A percentile compares a stretch with the other conserved stretches of the same genome.
Conservation (phyloP, 2,329 filamentous ascomycete genomes). For the Magnaporthiopsis rhizophila region DNA sequence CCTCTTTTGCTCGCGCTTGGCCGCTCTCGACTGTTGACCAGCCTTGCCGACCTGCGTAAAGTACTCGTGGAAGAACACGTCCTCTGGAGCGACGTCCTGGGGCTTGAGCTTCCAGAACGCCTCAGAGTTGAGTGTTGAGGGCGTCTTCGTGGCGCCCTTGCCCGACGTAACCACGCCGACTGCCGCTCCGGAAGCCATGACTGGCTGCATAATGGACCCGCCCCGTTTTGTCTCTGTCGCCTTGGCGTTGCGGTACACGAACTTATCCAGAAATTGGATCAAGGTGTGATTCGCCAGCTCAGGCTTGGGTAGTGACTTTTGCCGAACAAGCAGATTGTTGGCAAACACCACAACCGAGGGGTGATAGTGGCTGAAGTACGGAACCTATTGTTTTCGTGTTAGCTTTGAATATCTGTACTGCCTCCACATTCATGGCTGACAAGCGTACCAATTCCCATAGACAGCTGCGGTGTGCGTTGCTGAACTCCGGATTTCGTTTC, state of each 20-base stretch:
- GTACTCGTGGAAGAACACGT: slow-evolving; percentile 98
- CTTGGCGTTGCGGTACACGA: slow-evolving; percentile 95
- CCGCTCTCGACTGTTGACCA: slow-evolving; percentile 45
- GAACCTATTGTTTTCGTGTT: slow-evolving; percentile 31
- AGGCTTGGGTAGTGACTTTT: slow-evolving; percentile 74
- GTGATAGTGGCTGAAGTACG: slow-evolving; percentile 77
- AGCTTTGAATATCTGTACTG: slow-evolving; percentile 12
- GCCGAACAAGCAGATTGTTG: slow-evolving; percentile 57
- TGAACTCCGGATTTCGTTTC: slow-evolving; percentile 86
- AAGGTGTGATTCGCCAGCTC: slow-evolving; percentile 85
- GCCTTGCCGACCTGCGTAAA: slow-evolving; percentile 68
- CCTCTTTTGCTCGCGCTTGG: slow-evolving; percentile 42
- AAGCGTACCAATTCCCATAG: slow-evolving; percentile 76
- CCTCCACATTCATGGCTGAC: neutral
- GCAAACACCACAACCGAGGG: slow-evolving; percentile 87
- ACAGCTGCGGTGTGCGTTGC: slow-evolving; percentile 87
- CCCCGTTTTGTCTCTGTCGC: slow-evolving; percentile 60
- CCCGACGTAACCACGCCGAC: slow-evolving; percentile 49
- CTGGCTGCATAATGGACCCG: slow-evolving; percentile 92
- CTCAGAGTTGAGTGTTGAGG: slow-evolving; percentile 64
- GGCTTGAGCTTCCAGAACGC: slow-evolving; percentile 85
- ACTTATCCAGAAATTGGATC: slow-evolving; percentile 93
- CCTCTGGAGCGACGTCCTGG: slow-evolving; percentile 82
- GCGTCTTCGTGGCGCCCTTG: slow-evolving; percentile 31
- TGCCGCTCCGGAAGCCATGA: slow-evolving; percentile 45